These are phyloP conservation scores for Nematodospora anomalae DNA, from an alignment of 1,139 yeast species.

Conservation along the genomic window DNA sequence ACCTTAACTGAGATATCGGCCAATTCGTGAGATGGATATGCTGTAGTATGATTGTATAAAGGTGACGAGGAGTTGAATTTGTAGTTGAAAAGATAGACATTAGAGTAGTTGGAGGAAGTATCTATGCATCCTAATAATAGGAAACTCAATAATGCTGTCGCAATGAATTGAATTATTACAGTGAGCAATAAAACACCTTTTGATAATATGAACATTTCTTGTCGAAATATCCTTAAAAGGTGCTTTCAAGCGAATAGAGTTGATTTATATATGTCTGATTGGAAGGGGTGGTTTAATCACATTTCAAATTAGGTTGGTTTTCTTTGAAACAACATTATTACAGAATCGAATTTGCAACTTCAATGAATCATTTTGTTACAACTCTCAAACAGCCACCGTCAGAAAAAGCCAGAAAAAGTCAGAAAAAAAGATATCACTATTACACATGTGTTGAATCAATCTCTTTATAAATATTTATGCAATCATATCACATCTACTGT, in stretches of 20 bases:
- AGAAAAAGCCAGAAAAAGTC: too few species aligned
- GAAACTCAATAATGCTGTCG: constrained; percentile 47
- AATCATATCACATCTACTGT: constrained; percentile 4
- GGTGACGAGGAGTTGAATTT: constrained; percentile 39
- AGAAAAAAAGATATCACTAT: background rate
- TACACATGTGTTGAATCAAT: background rate
- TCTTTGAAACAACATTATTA: background rate
- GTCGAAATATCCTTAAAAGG: too few species aligned
- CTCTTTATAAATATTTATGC: constrained; percentile 2
- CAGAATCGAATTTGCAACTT: background rate
- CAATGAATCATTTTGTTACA: background rate
- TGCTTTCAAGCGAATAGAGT: background rate
- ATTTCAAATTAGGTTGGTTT: too few species aligned
- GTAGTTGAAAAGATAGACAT: constrained; percentile 46
- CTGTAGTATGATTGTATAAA: constrained; percentile 10
- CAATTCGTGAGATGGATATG: constrained; percentile 16
- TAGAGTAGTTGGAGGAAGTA: constrained; percentile 39
- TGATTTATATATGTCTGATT: too few species aligned
- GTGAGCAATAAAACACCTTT: constrained; percentile 15
- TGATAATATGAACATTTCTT: constrained; percentile 8
- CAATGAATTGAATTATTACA: constrained; percentile 32
- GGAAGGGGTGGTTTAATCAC: background rate
- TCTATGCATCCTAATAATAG: constrained; percentile 54
- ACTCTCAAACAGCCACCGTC: constrained; percentile 2
- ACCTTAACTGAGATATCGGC: constrained; percentile 40